Base-by-base conservation (phyloP, 345 rosid genomes). In the Kandelia obovata region DNA sequence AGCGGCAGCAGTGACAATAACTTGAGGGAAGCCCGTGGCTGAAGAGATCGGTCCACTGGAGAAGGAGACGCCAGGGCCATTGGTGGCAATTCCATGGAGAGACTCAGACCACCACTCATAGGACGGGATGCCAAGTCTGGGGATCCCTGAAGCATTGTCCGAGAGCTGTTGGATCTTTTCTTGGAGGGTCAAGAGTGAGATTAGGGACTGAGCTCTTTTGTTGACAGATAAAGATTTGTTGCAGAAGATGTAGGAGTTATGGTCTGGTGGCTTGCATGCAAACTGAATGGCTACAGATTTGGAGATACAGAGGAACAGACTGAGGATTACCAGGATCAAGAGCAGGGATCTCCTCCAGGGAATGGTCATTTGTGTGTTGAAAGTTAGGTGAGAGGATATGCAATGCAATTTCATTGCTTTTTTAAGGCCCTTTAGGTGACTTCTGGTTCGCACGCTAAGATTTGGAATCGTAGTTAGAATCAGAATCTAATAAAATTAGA, bases 101-200 rank as follows among this genome's bases (percentile, higher is more conserved):
- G 96, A 91, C 69, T 94, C 98, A 1, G 92, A 94, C 97, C 98
- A 94, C 98, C 98, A 94, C 66, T 89, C 85, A 78, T 88, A 94
- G 27, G 86, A 76, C 30, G 97, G 94, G 30, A 94, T 71, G 13
- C 98, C 98, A 65, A 94, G 91, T 15, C 95, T 83, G 7, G 96
- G 90, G 25, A 91, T 66, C 6, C 84, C 80, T 17, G 92, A 83
- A 26, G 91, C 92, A 69, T 87, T 86, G 75, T 84, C 76, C 59
- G 95, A 81, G 60, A 94, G 91, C 61, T 80, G 92, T 8, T 55
- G 57, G 82, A 89, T 82, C 75, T 91, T 94, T 76, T 94, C 98
- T 26, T 64, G 76, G 75, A 91, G 95, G 35, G 90, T 88, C 6
- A 89, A 85, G 74, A 78, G 86, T 21, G 95, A 83, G 69, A 89